phyloP scores from a whole-genome alignment of 257 asterid species.

The Ligustrum vulgare region DNA sequence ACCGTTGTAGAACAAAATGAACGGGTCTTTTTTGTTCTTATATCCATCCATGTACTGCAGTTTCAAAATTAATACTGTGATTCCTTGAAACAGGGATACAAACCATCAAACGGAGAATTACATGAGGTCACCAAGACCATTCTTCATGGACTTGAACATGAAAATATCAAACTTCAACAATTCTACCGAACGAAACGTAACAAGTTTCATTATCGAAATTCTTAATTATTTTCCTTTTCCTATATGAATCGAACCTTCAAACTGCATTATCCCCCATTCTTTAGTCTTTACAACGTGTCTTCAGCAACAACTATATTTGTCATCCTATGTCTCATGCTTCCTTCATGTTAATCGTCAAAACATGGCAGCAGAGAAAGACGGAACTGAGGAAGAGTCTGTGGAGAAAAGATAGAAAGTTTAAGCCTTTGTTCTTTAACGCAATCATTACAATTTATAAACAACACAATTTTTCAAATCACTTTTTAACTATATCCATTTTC shows the following conservation, averaged over 20 bases:
- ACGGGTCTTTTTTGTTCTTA: too few species aligned
- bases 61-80: too few species aligned
- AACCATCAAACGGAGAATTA: neutral
- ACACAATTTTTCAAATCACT: too few species aligned
- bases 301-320: constrained; percentile 44
- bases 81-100: neutral
- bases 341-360: constrained; percentile 11
- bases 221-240: constrained; percentile 34
- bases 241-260: constrained; percentile 36
- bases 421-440: neutral
- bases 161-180: constrained; percentile 31
- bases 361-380: constrained; percentile 20
- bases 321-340: constrained; percentile 4
- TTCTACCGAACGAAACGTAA: constrained; percentile 26
- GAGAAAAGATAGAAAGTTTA: neutral
- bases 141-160: constrained; percentile 18
- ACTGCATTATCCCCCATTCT: constrained; percentile 37
- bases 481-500: too few species aligned
- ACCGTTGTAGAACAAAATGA: too few species aligned
- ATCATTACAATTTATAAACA: too few species aligned
- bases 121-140: neutral
- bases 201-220: constrained; percentile 29
- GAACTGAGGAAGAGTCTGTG: constrained; percentile 22
- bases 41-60: too few species aligned
- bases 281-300: constrained; percentile 61